Evolutionary conservation across 106 monocot species (phyloP), one percentile per base, ranked within the genome.

Genomic region (Dendrobium nobile): DNA sequence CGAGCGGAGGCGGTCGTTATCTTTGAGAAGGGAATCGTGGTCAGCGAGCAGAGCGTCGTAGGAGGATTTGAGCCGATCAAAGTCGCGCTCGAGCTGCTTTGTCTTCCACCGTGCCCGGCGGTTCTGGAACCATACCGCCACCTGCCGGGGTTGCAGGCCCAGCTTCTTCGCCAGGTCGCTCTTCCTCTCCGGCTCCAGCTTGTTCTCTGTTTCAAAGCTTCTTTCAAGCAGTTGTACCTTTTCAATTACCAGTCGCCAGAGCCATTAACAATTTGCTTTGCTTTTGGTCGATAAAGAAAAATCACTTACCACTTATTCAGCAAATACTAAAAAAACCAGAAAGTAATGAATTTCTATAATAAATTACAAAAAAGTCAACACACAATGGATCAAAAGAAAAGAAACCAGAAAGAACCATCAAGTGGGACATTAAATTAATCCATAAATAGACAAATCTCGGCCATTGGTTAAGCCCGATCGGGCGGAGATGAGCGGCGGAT

Each of bases 131-230:
- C 91, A 94, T 31, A 94, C 86, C 5, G 94, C 94, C 64, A 95
- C 91, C 84, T 95, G 94, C 59, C 94, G 75, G 8, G 92, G 94
- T 67, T 92, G 92, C 58, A 95, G 82, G 40, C 94, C 94, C 4
- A 95, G 87, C 77, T 87, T 90, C 82, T 85, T 85, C 0, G 95
- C 95, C 80, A 95, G 88, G 83, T 95, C 92, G 65, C 75, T 88
- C 86, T 95, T 95, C 80, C 90, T 68, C 84, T 95, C 95, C 55
- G 95, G 95, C 88, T 95, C 95, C 74, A 95, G 88, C 87, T 95
- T 95, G 85, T 92, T 95, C 81, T 95, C 95, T 61, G 73, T 82
- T 82, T 90, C 92, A 74, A 95, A 95, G 84, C 95, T 92, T 87
- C 47, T 77, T 79, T 95, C 95, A 77, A 95, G 73, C 84, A 89